Conservation (phyloP, 768 basidiomycete genomes). For the Leucocoprinus sp. region DNA sequence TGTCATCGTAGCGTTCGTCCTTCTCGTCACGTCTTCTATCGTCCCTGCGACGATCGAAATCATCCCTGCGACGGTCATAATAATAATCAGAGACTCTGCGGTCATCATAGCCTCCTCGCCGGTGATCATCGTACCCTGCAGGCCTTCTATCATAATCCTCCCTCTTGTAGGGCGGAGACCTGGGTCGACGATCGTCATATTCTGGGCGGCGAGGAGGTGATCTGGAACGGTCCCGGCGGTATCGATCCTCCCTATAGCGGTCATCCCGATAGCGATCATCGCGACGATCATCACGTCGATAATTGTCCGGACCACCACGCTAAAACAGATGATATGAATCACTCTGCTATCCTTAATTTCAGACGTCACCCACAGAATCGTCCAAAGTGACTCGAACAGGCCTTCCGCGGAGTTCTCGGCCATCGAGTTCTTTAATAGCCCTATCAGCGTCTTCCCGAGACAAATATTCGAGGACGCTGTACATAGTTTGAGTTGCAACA, state of each 20-base stretch:
- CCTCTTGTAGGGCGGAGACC: conserved; percentile 76
- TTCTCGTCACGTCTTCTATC: conserved; percentile 78
- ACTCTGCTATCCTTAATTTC: neutral
- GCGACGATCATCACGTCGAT: conserved; percentile 67
- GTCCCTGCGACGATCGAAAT: conserved; percentile 59
- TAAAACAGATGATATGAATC: neutral
- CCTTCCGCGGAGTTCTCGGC: conserved; percentile 80
- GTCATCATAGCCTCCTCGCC: conserved; percentile 78
- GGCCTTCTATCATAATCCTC: conserved; percentile 79
- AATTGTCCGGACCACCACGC: conserved; percentile 65
- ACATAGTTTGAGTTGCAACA: neutral
- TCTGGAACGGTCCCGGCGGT: conserved; percentile 76
- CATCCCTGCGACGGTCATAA: conserved; percentile 85
- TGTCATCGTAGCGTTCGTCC: conserved; percentile 74
- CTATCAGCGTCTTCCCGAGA: conserved; percentile 86
- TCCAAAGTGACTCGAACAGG: conserved; percentile 65
- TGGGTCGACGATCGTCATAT: conserved; percentile 70
- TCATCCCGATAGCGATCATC: conserved; percentile 58
- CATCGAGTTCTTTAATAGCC: conserved; percentile 82
- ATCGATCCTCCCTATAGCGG: conserved; percentile 46
- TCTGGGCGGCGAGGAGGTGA: conserved; percentile 72
- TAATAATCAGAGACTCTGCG: conserved; percentile 78
- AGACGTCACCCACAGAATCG: conserved; percentile 40
- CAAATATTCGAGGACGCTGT: conserved; percentile 85
- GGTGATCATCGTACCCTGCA: conserved; percentile 89